These are phyloP conservation scores for Stagonosporopsis tanaceti DNA, from an alignment of 2,329 filamentous ascomycete genomes.

Conservation along the genomic window DNA sequence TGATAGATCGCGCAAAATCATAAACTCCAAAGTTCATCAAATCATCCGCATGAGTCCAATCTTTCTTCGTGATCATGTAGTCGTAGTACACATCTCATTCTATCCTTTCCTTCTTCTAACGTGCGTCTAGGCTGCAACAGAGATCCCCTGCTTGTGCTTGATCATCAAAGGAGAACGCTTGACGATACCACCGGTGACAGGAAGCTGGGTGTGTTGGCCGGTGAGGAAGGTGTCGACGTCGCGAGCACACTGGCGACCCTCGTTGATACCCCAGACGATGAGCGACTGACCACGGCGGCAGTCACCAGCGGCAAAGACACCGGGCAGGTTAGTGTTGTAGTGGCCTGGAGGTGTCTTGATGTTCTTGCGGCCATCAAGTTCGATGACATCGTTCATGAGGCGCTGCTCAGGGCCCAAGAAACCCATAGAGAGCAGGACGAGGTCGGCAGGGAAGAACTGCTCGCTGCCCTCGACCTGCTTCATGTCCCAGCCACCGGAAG, in stretches of 20 bases:
- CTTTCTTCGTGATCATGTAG: constrained; percentile 19
- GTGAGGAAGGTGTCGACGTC: constrained; percentile 91
- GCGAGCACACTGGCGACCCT: constrained; percentile 89
- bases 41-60: constrained; percentile 19
- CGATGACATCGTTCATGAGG: constrained; percentile 84
- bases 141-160: constrained; percentile 34
- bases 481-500: constrained; percentile 96
- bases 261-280: constrained; percentile 99
- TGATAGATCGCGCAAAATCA: constrained; percentile 29
- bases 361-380: constrained; percentile 93
- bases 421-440: constrained; percentile 95
- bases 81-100: constrained; percentile 11
- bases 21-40: constrained; percentile 21
- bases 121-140: constrained; percentile 5
- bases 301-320: constrained; percentile 93
- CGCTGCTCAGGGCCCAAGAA: constrained; percentile 94
- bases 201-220: constrained; percentile 75
- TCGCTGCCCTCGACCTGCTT: constrained; percentile 93
- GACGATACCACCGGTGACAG: constrained; percentile 91
- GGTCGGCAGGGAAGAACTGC: constrained; percentile 94
- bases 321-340: constrained; percentile 86
- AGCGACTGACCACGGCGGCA: constrained; percentile 93
- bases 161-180: constrained; percentile 57
- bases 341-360: constrained; percentile 90
- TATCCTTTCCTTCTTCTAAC: not conserved